Percentiles rank a stretch among this genome's conserved stretches.
Evolutionary conservation across 202 grass and related monocot species (phyloP).

Genomic region (Carex arenaria): DNA sequence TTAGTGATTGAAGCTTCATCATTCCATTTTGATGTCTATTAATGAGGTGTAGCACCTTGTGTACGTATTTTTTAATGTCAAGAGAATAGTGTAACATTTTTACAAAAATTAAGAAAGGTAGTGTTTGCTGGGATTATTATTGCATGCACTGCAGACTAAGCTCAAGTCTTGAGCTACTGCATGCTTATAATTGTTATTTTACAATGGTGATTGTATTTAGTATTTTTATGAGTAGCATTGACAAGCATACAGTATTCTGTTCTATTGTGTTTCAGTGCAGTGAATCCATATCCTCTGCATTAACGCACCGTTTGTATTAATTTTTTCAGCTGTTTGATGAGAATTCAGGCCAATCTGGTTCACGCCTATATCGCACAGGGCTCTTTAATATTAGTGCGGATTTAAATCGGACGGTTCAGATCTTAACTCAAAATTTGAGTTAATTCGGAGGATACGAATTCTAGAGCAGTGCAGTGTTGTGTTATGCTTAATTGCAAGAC

Average conservation of each 20-base stretch:
- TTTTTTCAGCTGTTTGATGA: too few species aligned
- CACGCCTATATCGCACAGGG: too few species aligned
- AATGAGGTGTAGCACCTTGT: neutral
- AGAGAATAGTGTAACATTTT: constrained; percentile 9
- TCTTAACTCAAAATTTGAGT: too few species aligned
- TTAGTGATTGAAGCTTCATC: constrained; percentile 11
- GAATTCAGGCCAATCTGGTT: too few species aligned
- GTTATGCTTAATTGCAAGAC: too few species aligned
- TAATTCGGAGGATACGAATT: too few species aligned
- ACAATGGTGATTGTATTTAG: neutral
- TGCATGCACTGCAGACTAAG: neutral
- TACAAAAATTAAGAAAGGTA: neutral
- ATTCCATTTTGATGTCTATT: neutral
- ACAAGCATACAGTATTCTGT: neutral
- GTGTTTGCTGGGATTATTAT: neutral
- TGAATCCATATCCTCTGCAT: too few species aligned
- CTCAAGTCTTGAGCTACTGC: neutral
- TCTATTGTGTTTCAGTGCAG: neutral
- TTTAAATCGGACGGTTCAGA: too few species aligned
- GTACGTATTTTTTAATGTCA: neutral
- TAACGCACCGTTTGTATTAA: too few species aligned
- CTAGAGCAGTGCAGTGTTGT: too few species aligned
- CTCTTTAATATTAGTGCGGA: too few species aligned
- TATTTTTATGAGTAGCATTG: neutral
- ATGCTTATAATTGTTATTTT: neutral